These are phyloP conservation scores for Jimgerdemannia lactiflua DNA, from an alignment of 192 early-diverging fungal genomes.

Conservation along the genomic window DNA sequence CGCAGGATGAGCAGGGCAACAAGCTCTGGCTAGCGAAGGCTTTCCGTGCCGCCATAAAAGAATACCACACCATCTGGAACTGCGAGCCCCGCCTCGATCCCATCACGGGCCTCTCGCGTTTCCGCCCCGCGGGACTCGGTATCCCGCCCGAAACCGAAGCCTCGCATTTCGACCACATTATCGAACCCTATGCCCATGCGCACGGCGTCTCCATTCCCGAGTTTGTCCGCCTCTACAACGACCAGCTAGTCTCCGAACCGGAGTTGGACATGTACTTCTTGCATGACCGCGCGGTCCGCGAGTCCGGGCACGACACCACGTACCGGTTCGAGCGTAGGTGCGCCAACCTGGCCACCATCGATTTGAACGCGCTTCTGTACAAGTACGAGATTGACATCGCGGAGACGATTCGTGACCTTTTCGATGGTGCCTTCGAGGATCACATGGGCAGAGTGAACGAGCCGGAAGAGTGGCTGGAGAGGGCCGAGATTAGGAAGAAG, in stretches of 20 bases:
- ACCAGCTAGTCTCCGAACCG: conserved; percentile 67
- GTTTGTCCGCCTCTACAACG: conserved; percentile 73
- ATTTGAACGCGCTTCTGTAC: conserved; percentile 91
- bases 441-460: not conserved
- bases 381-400: conserved; percentile 95
- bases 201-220: conserved; percentile 64
- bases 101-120: conserved; percentile 77
- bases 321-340: conserved; percentile 91
- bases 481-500: conserved; percentile 58
- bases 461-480: conserved; percentile 52
- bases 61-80: conserved; percentile 94
- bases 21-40: conserved; percentile 69
- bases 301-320: conserved; percentile 96
- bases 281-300: conserved; percentile 96
- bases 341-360: conserved; percentile 90
- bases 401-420: conserved; percentile 58
- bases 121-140: conserved; percentile 84
- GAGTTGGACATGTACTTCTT: conserved; percentile 94
- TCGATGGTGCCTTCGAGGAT: conserved; percentile 46
- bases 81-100: conserved; percentile 71
- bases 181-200: conserved; percentile 74
- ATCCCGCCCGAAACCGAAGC: conserved; percentile 99
- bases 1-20: conserved; percentile 43
- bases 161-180: conserved; percentile 84
- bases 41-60: conserved; percentile 80